Evolutionary conservation across 2,329 filamentous ascomycete species (phyloP), one percentile per base, ranked within the genome.

Genomic region (Phialophora chinensis): DNA sequence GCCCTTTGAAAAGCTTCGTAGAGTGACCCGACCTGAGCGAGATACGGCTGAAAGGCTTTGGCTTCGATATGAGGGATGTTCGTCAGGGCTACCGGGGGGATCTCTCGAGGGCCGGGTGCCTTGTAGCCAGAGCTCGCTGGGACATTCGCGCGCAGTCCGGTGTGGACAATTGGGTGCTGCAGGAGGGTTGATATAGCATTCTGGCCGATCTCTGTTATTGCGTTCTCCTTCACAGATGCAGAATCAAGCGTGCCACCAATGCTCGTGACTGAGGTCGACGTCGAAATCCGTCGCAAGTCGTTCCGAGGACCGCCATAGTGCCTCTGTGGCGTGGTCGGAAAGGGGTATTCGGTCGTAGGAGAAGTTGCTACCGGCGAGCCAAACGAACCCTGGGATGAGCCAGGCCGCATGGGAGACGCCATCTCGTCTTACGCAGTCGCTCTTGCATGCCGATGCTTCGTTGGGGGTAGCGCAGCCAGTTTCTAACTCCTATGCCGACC

Each of bases 101-200:
- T 99, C 76, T 99, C 94, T 77, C 88, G 88, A 20, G 91, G 85
- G 0, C 92, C 96, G 0, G 94, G 94, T 14, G 91, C 89, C 72
- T 90, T 94, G 74, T 95, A 91, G 14, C 89, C 83, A 73, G 87
- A 90, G 1, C 91, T 87, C 2, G 90, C 70, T 33, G 77, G 88
- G 1, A 89, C 84, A 0, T 90, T 90, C 77, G 96, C 90, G 62
- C 93, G 84, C 58, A 97, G 85, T 64, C 94, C 93, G 1, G 93
- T 96, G 70, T 94, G 88, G 65, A 96, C 88, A 72, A 97, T 96
- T 3, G 94, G 92, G 31, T 92, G 90, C 75, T 96, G 91, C 3
- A 98, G 86, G n/a, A 98, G 85, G 1, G 92, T 96, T 8, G 93
- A 97, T 73, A 98, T 98, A 68, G 95, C 93, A 86, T 97, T 97